Base-by-base conservation (phyloP, 495 filamentous ascomycete genomes). In the Lasiosphaeria hispida region DNA sequence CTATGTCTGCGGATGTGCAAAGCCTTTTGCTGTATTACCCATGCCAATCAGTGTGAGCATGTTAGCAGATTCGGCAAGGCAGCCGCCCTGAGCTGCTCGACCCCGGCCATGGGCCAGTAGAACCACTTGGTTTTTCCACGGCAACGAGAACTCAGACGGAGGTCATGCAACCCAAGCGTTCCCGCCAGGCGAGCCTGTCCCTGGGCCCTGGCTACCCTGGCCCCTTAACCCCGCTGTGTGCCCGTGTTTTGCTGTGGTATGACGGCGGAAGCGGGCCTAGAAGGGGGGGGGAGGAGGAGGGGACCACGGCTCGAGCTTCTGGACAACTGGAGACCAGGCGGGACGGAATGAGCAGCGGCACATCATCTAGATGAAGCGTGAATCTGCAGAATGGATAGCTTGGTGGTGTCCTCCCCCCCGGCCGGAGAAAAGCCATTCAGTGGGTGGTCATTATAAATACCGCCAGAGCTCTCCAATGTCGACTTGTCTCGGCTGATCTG, bases 311-410 rank as follows among this genome's bases (percentile, higher is more conserved):
- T 39, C 51, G 35, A 19, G 56, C 56, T 59, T 51, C 60, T 61
- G 17, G 55, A 64, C 15, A 3, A 34, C 42, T 55, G 53, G 41
- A 48, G 43, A 56, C 55, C 48, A 56, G 52, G 55, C 62, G 67
- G 67, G 55, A 67, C 64, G 62, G 67, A 49, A 65, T 62, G 59
- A 53, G 57, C 61, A 47, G 56, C 60, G 58, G 62, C 58, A 65
- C 64, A 60, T 63, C 62, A 58, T 65, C 47, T 60, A 55, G 58
- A 62, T 65, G 59, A 68, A 65, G 62, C 62, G 60, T 53, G 63
- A 58, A 51, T 57, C 55, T 44, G 53, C 48, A 61, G 48, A 53
- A 57, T 55, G 41, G 35, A 52, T 30, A 39, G 49, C 51, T 59
- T 45, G 58, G 41, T 57, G 42, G 30, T 59, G 48, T 53, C 60